A percentile compares a stretch with the other conserved stretches of the same genome.
phyloP scores from a whole-genome alignment of 768 basidiomycete species.

The Boletales sp. region DNA sequence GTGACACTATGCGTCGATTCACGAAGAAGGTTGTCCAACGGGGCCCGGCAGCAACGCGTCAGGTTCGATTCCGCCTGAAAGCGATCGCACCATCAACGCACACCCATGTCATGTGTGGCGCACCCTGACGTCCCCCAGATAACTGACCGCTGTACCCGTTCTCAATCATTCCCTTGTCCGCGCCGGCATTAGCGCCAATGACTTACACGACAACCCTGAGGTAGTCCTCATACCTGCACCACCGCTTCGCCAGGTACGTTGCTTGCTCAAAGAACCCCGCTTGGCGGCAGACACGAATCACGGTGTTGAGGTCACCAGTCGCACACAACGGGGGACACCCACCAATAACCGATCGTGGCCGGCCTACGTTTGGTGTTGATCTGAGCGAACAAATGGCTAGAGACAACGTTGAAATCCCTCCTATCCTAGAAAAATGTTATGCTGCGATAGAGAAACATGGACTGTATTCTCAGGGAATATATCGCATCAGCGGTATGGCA shows the following conservation, averaged over 20 bases:
- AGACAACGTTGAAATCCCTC: constrained; percentile 87
- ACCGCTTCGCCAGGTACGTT: constrained; percentile 90
- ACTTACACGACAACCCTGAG: constrained; percentile 94
- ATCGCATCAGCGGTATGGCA: constrained; percentile 88
- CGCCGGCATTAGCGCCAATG: constrained; percentile 39
- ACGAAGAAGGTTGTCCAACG: constrained; percentile 79
- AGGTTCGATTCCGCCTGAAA: constrained; percentile 85
- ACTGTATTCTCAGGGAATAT: constrained; percentile 80
- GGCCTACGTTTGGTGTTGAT: constrained; percentile 90
- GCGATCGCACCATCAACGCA: neutral
- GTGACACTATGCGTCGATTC: too few relatives aligned
- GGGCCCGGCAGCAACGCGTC: constrained; percentile 80
- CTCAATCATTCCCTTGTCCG: constrained; percentile 34
- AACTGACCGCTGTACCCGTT: constrained; percentile 60
- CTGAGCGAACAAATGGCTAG: constrained; percentile 91
- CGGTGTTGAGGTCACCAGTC: constrained; percentile 74
- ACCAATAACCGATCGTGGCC: constrained; percentile 51
- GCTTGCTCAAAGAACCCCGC: constrained; percentile 97
- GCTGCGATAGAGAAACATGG: constrained; percentile 91
- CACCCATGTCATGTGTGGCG: too few relatives aligned
- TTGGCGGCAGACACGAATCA: constrained; percentile 93
- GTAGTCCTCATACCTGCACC: constrained; percentile 89
- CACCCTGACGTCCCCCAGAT: constrained; percentile 70
- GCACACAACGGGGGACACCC: constrained; percentile 28
- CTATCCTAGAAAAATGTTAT: constrained; percentile 83